Evolutionary conservation across 805 yeast genomes (phyloP), one percentile per base, ranked within the genome.

Genomic region (Saccharomycopsis sp.): DNA sequence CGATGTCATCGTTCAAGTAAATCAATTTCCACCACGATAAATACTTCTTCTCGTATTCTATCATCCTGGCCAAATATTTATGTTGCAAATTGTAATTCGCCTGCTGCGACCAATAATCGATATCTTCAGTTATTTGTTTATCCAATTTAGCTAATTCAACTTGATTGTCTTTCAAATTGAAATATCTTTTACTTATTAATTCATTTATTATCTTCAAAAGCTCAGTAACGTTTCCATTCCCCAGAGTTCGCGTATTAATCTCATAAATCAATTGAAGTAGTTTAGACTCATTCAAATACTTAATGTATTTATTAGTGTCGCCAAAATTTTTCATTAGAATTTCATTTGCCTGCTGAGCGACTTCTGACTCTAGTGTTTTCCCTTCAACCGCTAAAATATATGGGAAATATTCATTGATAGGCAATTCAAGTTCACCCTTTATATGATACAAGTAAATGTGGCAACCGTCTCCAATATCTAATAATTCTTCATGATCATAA

Each of bases 401-500:
- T 4, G 53, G 51, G 13, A 44, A 50, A 6, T 22, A 31, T 20
- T 47, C 45, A 19, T 38, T 17, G 8, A 26, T 34, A 17, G 51
- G 51, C 19, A 21, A 38, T 22, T 43, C 14, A 14, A 38, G 21
- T 6, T 37, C 48, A n/a, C 28, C 27, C 5, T 20, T 34, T 8
- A 44, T 45, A 34, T 41, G 38, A 22, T 47, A 44, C 17, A 44
- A 19, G 16, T 50, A 41, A 26, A 44, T n/a, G 35, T 50, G 49
- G 34, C 51, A 44, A 4, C 53, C 51, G 23, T 47, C 53, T 2
- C 45, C 49, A n/a, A 47, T 35, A 37, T 50, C 47, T 11, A 47
- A 27, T 4, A 20, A 16, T 23, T 45, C 49, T 14, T 41, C 43
- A n/a, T 24, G 34, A 16, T 20, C 17, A 23, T 36, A 33, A 34